Base-by-base conservation (phyloP, 176 grass and related monocot genomes). In the Triticum monococcum region DNA sequence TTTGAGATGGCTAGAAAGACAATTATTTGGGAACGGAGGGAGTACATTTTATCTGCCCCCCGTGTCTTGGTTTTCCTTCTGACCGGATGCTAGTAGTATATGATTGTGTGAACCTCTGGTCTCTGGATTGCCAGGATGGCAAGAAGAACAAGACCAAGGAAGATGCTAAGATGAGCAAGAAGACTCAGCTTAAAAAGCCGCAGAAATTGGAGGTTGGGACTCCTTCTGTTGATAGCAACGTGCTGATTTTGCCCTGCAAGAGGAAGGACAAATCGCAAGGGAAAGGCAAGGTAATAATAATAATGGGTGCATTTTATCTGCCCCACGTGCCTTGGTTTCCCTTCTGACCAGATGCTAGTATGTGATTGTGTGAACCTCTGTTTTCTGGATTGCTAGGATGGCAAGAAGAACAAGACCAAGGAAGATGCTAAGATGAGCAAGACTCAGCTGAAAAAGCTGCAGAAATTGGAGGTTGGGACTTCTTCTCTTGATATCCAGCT, bases 361-460 rank as follows among this genome's bases (percentile, higher is more conserved):
- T 64, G 9, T 25, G 60, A 18, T 1, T 77, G 8, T 64, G 11
- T 62, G 25, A 17, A 72, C 38, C 26, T 83, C 26, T 85, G 64
- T 13, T 48, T 14, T 48, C 45, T 48, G 45, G 66, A 84, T 90
- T 86, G 36, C 20, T 40, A 92, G 89, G 88, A 77, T 83, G 85
- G 61, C 40, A 83, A 95, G 73, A 91, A 85, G 65, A 74, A 24
- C 26, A 90, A 84, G 70, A 86, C 45, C 36, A 97, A 89, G 69
- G 89, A 89, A 83, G 90, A 72, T 59, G 89, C 62, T 45, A 87
- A 84, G 71, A 90, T 96, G 87, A 94, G 94, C 87, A 99, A 99
- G 80, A 91, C 40, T 84, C 96, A 94, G 73, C 85, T 87, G 12
- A 99, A 88, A 79, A 99, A 48, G 45, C 45, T 48, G 45, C 45